Percentiles rank a stretch among this genome's conserved stretches.
These are phyloP conservation scores for Westerdykella ornata DNA, from an alignment of 2,329 filamentous ascomycete genomes.

Conservation along the genomic window DNA sequence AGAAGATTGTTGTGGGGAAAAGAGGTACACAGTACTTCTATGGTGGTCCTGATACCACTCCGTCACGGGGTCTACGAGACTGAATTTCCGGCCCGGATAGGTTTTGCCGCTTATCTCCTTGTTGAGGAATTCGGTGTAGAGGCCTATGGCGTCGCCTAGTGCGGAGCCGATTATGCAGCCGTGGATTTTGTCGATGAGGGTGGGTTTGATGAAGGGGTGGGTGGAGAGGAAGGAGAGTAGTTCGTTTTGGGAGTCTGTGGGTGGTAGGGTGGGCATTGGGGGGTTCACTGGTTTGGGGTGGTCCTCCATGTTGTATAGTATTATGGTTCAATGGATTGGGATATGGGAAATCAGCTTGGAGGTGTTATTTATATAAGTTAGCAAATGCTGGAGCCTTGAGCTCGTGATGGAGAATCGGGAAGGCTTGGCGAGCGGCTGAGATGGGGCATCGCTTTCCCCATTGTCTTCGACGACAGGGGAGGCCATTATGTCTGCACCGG, in stretches of 20 bases:
- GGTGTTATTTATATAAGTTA: not conserved
- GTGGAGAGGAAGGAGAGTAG: slow-evolving; percentile 15
- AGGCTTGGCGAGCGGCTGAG: slow-evolving; percentile 1
- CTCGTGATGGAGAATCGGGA: not conserved
- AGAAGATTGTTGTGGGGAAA: slow-evolving; percentile 1
- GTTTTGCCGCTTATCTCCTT: slow-evolving; percentile 26
- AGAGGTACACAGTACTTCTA: slow-evolving; percentile 31
- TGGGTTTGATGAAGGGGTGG: slow-evolving; percentile 26
- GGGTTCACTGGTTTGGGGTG: not conserved
- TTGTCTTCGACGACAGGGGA: too few relatives aligned
- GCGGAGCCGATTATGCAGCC: slow-evolving; percentile 48
- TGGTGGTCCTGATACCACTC: slow-evolving; percentile 43
- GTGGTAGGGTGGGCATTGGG: not conserved
- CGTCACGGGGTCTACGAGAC: slow-evolving; percentile 37
- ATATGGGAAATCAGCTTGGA: too few relatives aligned
- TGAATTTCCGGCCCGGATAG: slow-evolving; percentile 40
- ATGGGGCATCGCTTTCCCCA: too few relatives aligned
- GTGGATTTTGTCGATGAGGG: slow-evolving; percentile 36
- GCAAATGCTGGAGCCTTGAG: slow-evolving; percentile 1
- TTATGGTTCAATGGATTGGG: not conserved
- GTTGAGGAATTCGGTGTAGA: slow-evolving; percentile 51
- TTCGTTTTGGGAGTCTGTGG: not conserved
- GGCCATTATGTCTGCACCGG: too few relatives aligned
- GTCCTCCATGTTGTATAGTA: not conserved
- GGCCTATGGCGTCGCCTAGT: slow-evolving; percentile 49